These are phyloP conservation scores for Volvox africanus DNA, from an alignment of 139 green algal species.

Conservation along the genomic window DNA sequence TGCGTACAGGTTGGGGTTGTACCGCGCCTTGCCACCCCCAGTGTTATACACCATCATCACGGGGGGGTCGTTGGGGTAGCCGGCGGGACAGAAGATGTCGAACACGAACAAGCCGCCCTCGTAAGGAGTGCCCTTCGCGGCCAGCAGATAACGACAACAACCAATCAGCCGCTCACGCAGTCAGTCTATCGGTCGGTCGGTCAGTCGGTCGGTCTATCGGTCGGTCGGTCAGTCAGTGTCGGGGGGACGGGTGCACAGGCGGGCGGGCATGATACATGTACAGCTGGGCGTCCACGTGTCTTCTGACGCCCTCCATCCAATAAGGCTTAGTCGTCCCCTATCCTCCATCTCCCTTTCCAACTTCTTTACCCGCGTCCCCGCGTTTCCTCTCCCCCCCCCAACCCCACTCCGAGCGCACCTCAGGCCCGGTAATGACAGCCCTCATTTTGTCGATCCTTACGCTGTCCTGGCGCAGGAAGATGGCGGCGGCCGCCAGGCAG, in stretches of 20 bases:
- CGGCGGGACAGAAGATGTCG: constrained; percentile 84
- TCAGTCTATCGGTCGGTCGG: background rate
- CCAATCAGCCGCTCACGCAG: background rate
- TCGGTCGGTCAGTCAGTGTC: too few relatives aligned
- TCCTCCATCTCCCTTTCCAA: too few relatives aligned
- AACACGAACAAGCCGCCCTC: constrained; percentile 85
- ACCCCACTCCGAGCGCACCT: background rate
- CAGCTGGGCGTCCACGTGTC: too few relatives aligned
- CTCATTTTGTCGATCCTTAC: constrained; percentile 81
- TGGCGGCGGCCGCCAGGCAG: constrained; percentile 66
- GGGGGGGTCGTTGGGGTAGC: constrained; percentile 85
- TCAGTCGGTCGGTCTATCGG: background rate
- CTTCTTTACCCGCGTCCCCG: too few relatives aligned
- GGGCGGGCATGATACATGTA: too few relatives aligned
- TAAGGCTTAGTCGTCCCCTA: too few relatives aligned
- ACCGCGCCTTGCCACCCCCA: constrained; percentile 64
- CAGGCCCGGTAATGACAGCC: constrained; percentile 27
- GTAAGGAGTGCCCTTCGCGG: constrained; percentile 82
- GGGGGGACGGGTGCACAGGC: too few relatives aligned
- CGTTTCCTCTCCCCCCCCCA: background rate
- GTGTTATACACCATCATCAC: constrained; percentile 83
- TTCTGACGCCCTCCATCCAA: too few relatives aligned
- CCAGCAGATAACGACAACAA: too few relatives aligned
- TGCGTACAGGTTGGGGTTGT: constrained; percentile 93
- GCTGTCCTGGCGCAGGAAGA: constrained; percentile 76